These are phyloP conservation scores for Sugiyamaella japonica DNA, from an alignment of 1,139 yeast species.

Conservation along the genomic window DNA sequence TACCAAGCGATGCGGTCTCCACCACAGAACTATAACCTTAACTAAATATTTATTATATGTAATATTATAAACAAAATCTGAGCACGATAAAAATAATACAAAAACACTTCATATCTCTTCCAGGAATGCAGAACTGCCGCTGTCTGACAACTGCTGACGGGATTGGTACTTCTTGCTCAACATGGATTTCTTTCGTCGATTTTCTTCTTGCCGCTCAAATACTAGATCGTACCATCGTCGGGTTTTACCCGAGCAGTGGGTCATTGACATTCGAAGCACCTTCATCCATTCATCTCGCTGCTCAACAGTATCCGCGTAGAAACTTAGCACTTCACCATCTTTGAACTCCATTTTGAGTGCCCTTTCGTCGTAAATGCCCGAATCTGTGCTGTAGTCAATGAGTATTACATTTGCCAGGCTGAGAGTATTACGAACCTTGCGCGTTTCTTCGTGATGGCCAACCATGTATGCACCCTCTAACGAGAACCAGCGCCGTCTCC, in stretches of 20 bases:
- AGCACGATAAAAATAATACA: neutral
- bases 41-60: neutral
- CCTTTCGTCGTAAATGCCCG: constrained; percentile 40
- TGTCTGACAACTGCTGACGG: constrained; percentile 19
- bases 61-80: neutral
- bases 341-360: constrained; percentile 58
- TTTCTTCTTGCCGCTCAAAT: constrained; percentile 25
- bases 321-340: constrained; percentile 63
- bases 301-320: constrained; percentile 58
- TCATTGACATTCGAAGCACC: constrained; percentile 33
- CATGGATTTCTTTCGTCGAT: constrained; percentile 16
- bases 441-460: constrained; percentile 65
- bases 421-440: constrained; percentile 63
- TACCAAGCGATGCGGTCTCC: neutral
- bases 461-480: constrained; percentile 57
- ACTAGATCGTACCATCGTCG: constrained; percentile 40
- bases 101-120: constrained; percentile 17
- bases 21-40: neutral
- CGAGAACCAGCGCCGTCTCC: constrained; percentile 67
- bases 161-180: constrained; percentile 20
- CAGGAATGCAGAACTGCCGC: constrained; percentile 21
- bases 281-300: constrained; percentile 58
- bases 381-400: constrained; percentile 29
- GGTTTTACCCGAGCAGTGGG: constrained; percentile 33
- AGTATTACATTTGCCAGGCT: constrained; percentile 55